Percentiles rank a stretch among this genome's conserved stretches.
Evolutionary conservation across 371 early-diverging fungal genomes (phyloP).

Genomic region (Rhizopus delemar): DNA sequence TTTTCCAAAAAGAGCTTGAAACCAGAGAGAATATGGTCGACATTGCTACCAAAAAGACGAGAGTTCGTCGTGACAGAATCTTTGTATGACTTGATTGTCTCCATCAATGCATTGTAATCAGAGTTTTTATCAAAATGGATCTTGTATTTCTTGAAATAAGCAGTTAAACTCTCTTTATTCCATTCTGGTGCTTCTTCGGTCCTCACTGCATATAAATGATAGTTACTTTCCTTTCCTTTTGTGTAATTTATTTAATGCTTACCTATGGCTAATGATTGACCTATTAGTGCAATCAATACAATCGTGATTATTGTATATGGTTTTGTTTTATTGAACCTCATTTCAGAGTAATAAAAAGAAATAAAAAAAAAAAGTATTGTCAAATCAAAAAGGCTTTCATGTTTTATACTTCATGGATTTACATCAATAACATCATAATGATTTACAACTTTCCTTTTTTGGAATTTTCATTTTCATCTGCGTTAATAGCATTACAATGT

Average conservation of each 20-base stretch:
- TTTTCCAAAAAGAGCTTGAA: constrained; percentile 15
- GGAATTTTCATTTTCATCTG: neutral
- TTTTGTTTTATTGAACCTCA: neutral
- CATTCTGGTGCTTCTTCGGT: constrained; percentile 29
- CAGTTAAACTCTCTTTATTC: constrained; percentile 33
- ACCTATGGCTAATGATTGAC: constrained; percentile 16
- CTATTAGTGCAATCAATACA: neutral
- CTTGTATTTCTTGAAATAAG: constrained; percentile 40
- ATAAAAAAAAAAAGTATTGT: neutral
- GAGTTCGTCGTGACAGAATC: constrained; percentile 16
- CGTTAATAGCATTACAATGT: no score
- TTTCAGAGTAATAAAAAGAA: neutral
- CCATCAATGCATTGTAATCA: constrained; percentile 16
- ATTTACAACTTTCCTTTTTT: constrained; percentile 1
- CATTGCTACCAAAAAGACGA: constrained; percentile 19
- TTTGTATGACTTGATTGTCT: constrained; percentile 20
- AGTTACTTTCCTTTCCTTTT: neutral
- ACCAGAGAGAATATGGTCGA: constrained; percentile 14
- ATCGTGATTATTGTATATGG: neutral
- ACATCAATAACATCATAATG: neutral
- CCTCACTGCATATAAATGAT: constrained; percentile 9
- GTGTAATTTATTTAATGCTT: constrained; percentile 11
- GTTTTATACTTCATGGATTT: neutral
- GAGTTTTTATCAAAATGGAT: constrained; percentile 16
- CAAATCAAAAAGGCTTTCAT: neutral